Percentiles rank a stretch among this genome's conserved stretches.
phyloP scores from a whole-genome alignment of 1,284 basidiomycete species.

The Apiotrichum siamense region DNA sequence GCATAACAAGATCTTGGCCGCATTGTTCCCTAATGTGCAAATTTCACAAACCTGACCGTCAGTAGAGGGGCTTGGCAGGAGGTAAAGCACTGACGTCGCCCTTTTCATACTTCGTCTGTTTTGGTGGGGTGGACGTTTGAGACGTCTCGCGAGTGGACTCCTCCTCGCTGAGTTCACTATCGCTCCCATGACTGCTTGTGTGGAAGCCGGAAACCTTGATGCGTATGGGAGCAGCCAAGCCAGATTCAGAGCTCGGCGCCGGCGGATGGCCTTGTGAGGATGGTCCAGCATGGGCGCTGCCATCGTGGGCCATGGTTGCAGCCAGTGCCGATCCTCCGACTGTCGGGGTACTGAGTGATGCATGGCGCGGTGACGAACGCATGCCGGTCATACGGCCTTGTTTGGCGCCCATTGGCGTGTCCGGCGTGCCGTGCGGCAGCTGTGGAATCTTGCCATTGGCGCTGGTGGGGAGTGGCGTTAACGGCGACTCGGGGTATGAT shows the following conservation, averaged over 20 bases:
- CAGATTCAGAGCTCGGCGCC: not conserved
- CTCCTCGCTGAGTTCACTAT: constrained; percentile 31
- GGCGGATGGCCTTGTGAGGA: not conserved
- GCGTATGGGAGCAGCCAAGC: constrained; percentile 7
- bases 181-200: constrained; percentile 30
- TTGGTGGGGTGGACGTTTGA: constrained; percentile 11
- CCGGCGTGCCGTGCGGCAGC: not conserved
- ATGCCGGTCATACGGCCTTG: constrained; percentile 10
- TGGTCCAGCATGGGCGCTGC: not conserved
- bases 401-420: constrained; percentile 24
- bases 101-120: constrained; percentile 33
- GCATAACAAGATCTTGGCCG: constrained; percentile 87
- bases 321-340: constrained; percentile 1
- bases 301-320: constrained; percentile 3
- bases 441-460: constrained; percentile 19
- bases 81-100: constrained; percentile 37
- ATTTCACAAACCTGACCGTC: constrained; percentile 71
- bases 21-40: constrained; percentile 79
- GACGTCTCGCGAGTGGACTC: constrained; percentile 19
- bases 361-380: constrained; percentile 11
- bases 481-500: constrained; percentile 41
- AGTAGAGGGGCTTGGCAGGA: not conserved
- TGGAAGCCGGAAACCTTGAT: constrained; percentile 38
- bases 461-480: constrained; percentile 1
- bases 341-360: not conserved